Evolutionary conservation across 208 protist species (phyloP).

Genomic region (Trypanosoma cruzi): DNA sequence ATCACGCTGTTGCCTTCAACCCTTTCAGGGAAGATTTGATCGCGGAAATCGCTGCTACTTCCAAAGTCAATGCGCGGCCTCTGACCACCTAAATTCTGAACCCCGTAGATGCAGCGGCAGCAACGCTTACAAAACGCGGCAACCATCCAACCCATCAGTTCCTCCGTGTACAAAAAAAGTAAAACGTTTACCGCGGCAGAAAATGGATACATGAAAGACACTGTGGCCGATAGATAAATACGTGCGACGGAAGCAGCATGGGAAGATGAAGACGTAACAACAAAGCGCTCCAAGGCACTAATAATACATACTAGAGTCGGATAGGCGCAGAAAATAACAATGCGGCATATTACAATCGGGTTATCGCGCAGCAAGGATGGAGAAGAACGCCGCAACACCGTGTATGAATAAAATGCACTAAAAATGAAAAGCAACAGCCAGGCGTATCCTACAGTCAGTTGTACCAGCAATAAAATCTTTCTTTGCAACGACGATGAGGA

Average conservation of each 20-base stretch:
- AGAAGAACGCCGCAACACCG: slow-evolving; percentile 1
- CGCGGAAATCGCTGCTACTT: slow-evolving; percentile 1
- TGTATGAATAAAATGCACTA: slow-evolving; percentile 20
- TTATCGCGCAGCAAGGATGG: slow-evolving; percentile 15
- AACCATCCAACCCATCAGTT: slow-evolving; percentile 7
- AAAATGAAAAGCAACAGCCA: slow-evolving; percentile 11
- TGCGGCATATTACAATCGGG: slow-evolving; percentile 20
- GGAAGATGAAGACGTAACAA: neutral
- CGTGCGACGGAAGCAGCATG: neutral
- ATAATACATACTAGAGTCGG: slow-evolving; percentile 14
- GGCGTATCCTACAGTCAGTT: slow-evolving; percentile 9
- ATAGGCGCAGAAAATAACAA: slow-evolving; percentile 18
- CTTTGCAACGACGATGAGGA: neutral
- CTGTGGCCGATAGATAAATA: neutral
- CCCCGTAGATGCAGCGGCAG: neutral
- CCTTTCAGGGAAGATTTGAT: neutral
- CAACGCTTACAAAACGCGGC: neutral
- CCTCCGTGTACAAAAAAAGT: slow-evolving; percentile 22
- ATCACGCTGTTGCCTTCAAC: slow-evolving; percentile 7
- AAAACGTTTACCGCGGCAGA: slow-evolving; percentile 10
- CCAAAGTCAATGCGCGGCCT: neutral
- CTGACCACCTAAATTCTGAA: neutral
- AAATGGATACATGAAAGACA: slow-evolving; percentile 26
- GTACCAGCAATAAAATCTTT: slow-evolving; percentile 1
- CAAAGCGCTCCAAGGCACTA: slow-evolving; percentile 14